phyloP scores from a whole-genome alignment of 2,329 filamentous ascomycete species.

The Coniochaeta pulveracea region DNA sequence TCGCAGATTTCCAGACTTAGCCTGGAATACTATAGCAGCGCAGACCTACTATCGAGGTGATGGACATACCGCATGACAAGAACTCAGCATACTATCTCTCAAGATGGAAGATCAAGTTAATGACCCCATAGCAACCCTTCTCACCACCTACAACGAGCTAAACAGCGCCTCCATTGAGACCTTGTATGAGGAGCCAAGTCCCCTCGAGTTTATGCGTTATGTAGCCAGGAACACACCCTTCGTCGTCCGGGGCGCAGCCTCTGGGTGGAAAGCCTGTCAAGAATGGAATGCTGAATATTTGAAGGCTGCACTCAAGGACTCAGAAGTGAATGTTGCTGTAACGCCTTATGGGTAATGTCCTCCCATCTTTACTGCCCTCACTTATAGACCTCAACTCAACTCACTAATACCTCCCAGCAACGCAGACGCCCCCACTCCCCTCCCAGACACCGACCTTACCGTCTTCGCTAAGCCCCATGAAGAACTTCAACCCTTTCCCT shows the following conservation, averaged over 20 bases:
- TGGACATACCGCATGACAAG: too few species aligned
- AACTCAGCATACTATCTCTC: too few species aligned
- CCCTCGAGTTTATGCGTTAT: constrained; percentile 71
- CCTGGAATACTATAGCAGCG: too few species aligned
- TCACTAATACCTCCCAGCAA: constrained; percentile 20
- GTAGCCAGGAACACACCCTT: constrained; percentile 67
- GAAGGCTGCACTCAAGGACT: constrained; percentile 36
- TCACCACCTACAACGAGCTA: constrained; percentile 63
- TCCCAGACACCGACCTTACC: constrained; percentile 18
- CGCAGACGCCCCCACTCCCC: constrained; percentile 40
- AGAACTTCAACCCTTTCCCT: constrained; percentile 18
- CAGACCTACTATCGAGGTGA: too few species aligned
- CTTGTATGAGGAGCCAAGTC: constrained; percentile 52
- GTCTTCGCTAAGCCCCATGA: constrained; percentile 66
- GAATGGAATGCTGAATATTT: constrained; percentile 55
- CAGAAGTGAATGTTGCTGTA: constrained; percentile 61
- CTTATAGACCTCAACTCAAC: not conserved
- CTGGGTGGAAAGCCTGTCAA: constrained; percentile 48
- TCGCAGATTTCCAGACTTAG: too few species aligned
- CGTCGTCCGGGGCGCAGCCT: constrained; percentile 52
- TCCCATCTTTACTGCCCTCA: constrained; percentile 17
- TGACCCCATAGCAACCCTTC: constrained; percentile 40
- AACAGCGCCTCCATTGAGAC: constrained; percentile 51
- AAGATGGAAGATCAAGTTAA: too few species aligned
- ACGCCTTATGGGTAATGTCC: constrained; percentile 53